A percentile compares a stretch with the other conserved stretches of the same genome.
phyloP scores from a whole-genome alignment of 306 rosid species.

The Glycine tomentella region DNA sequence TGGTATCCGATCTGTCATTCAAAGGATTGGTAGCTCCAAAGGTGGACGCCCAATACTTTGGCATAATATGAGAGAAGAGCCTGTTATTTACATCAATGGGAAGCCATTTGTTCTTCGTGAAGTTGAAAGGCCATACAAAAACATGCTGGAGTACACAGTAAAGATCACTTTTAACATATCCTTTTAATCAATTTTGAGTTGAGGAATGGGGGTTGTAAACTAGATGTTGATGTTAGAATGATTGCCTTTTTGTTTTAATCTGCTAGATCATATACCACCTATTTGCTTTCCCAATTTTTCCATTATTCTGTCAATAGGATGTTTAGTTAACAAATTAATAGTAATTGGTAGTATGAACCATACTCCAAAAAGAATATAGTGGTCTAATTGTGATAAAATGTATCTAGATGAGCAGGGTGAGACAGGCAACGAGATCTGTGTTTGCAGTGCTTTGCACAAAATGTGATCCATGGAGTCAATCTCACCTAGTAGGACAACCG shows the following conservation, averaged over 20 bases:
- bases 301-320: slow-evolving; percentile 1
- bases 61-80: slow-evolving; percentile 97
- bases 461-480: too few relatives aligned
- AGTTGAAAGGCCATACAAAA: slow-evolving; percentile 87
- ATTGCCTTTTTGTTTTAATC: slow-evolving; percentile 17
- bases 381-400: slow-evolving; percentile 18
- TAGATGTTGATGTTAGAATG: slow-evolving; percentile 10
- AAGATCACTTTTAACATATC: slow-evolving; percentile 26
- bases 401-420: neutral
- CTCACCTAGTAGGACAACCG: too few relatives aligned
- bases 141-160: slow-evolving; percentile 90
- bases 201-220: slow-evolving; percentile 15
- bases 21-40: slow-evolving; percentile 68
- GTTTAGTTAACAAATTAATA: slow-evolving; percentile 4
- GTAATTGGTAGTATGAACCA: neutral
- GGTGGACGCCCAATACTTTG: slow-evolving; percentile 73
- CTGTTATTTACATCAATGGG: slow-evolving; percentile 86
- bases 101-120: slow-evolving; percentile 92
- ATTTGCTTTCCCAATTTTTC: slow-evolving; percentile 4
- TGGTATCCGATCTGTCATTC: slow-evolving; percentile 80
- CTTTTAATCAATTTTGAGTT: neutral
- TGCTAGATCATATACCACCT: neutral
- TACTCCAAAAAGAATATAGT: neutral
- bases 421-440: slow-evolving; percentile 7
- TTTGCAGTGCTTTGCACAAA: neutral